These are phyloP conservation scores for Blumeria hordei DNA, from an alignment of 2,329 filamentous ascomycete species.

Conservation along the genomic window DNA sequence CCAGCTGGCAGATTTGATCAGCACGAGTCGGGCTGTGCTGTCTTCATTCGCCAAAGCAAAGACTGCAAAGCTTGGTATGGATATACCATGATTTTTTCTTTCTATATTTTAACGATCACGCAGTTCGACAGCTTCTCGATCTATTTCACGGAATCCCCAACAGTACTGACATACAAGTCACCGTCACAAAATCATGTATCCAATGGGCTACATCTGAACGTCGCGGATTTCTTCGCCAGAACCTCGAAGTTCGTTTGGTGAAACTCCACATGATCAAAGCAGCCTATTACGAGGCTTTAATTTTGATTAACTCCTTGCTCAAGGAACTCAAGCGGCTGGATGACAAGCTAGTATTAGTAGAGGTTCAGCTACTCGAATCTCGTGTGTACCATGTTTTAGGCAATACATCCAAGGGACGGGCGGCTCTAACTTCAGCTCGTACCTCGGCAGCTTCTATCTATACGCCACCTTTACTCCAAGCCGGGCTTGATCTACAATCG, in stretches of 20 bases:
- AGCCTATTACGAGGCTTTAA: slow-evolving; percentile 89
- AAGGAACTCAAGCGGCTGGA: slow-evolving; percentile 94
- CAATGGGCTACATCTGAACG: slow-evolving; percentile 94
- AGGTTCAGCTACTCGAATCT: slow-evolving; percentile 93
- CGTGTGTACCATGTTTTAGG: slow-evolving; percentile 92
- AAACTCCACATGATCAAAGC: slow-evolving; percentile 91
- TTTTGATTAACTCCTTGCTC: slow-evolving; percentile 85
- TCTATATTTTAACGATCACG: background rate
- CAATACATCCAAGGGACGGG: slow-evolving; percentile 87
- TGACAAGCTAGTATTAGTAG: slow-evolving; percentile 92
- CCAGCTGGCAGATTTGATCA: slow-evolving; percentile 73
- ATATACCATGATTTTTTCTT: background rate
- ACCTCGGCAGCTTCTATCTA: slow-evolving; percentile 94
- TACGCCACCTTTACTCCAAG: slow-evolving; percentile 83
- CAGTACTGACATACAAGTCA: slow-evolving; percentile 79
- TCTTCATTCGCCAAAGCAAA: slow-evolving; percentile 97
- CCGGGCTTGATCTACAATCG: slow-evolving; percentile 95
- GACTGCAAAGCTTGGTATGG: slow-evolving; percentile 84
- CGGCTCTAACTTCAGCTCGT: slow-evolving; percentile 77
- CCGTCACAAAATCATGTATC: slow-evolving; percentile 96
- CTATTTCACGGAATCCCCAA: slow-evolving; percentile 85
- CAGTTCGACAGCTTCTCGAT: slow-evolving; percentile 90
- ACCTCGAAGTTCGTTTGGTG: slow-evolving; percentile 88
- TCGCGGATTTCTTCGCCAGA: slow-evolving; percentile 88
- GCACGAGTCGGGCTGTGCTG: slow-evolving; percentile 69